Evolutionary conservation across 2,329 filamentous ascomycete genomes (phyloP), one percentile per base, ranked within the genome.

Genomic region (Trichoderma atrobrunneum): DNA sequence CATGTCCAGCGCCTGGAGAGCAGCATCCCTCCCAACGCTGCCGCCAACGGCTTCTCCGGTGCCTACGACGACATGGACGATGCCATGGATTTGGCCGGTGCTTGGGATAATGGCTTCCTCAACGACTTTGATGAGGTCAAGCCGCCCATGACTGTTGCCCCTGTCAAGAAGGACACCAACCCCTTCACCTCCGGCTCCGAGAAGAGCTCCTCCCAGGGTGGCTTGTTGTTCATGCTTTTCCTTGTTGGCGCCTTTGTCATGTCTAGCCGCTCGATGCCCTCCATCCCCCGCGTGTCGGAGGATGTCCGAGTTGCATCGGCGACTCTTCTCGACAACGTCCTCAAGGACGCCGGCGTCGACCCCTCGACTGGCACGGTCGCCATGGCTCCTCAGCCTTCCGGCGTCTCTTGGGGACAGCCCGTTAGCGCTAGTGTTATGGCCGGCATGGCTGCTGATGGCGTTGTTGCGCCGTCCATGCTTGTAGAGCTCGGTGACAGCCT

Each of bases 181-280:
- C 75, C 74, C 51, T 59, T 76, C 71, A 81, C 86, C 65, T 79
- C 83, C 57, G 79, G 80, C 77, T 80, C 82, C 72, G 89, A 92
- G 74, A 91, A 91, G 84, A 84, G 88, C 72, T 87, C 91, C 73
- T 91, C 93, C 76, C 93, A 95, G 78, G 93, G 94, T 66, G 89
- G 93, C 78, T 84, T 98, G 78, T 87, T 98, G 81, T 92, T 95
- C 82, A 97, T 98, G 94, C 92, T 98, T 76, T 92, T 99, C 79
- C 92, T 99, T 70, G 95, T 97, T 75, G 96, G 96, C 79, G 96
- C 96, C 68, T 97, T 98, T 80, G 94, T 98, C 77, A 92, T 96
- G 74, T 98, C 95, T 36, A 97, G 95, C 83, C 90, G 90, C 76
- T 89, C 90, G 59, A 86, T 91, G 24, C 89, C 91, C 51, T 89